These are phyloP conservation scores for Pichia pseudocactophila DNA, from an alignment of 805 yeast genomes.

Conservation along the genomic window DNA sequence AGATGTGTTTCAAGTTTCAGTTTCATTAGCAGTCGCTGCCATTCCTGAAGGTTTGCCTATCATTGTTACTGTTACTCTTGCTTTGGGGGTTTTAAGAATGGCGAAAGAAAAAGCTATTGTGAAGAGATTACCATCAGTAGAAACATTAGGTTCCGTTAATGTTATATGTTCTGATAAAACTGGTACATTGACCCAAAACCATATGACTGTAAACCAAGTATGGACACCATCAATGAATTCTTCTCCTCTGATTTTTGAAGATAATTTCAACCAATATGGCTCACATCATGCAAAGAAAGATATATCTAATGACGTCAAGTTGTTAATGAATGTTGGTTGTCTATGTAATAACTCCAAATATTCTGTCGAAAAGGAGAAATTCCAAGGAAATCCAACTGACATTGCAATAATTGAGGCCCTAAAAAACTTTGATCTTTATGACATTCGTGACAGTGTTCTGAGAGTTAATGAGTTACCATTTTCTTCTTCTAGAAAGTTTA, in stretches of 20 bases:
- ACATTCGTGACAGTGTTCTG: constrained; percentile 49
- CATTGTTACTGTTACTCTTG: constrained; percentile 94
- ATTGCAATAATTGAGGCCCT: constrained; percentile 78
- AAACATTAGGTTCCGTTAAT: constrained; percentile 88
- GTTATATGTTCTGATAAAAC: constrained; percentile 91
- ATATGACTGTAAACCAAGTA: constrained; percentile 77
- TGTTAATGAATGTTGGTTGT: constrained; percentile 56
- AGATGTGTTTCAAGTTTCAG: constrained; percentile 97
- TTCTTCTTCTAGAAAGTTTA: constrained; percentile 73
- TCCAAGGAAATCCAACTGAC: constrained; percentile 90
- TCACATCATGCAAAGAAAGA: constrained; percentile 32
- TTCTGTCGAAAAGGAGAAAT: constrained; percentile 59
- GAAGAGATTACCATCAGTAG: constrained; percentile 88
- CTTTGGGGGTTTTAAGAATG: constrained; percentile 94
- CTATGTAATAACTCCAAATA: constrained; percentile 68
- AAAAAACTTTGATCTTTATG: constrained; percentile 61
- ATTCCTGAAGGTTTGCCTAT: constrained; percentile 98
- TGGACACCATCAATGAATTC: constrained; percentile 63
- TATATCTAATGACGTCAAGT: constrained; percentile 45
- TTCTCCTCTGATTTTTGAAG: constrained; percentile 11
- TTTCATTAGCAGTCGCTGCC: constrained; percentile 96
- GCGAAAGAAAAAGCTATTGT: constrained; percentile 92
- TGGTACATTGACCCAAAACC: constrained; percentile 83
- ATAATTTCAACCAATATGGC: constrained; percentile 31
- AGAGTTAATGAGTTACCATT: constrained; percentile 75